Evolutionary conservation across 305 asterid genomes (phyloP), one percentile per base, ranked within the genome.

Genomic region (Rubia balearica): DNA sequence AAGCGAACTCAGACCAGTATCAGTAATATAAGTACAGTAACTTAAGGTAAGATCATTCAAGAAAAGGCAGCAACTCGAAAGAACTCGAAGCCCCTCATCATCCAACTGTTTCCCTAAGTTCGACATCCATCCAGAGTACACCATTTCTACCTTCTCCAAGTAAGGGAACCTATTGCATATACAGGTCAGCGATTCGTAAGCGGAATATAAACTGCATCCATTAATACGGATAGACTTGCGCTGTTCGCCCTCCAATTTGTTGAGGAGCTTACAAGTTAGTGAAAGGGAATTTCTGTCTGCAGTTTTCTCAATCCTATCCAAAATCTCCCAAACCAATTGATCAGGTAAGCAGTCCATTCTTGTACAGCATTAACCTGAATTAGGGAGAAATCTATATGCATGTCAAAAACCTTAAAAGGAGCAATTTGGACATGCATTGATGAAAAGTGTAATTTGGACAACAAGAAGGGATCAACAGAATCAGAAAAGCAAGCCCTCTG

Each of bases 91-190:
- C 46, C 92, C 95, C 65, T 74, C 71, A 66, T 89, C 96, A 64
- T 86, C 95, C 61, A 89, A 74, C 71, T 91, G 97, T 76, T 82
- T 86, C 6, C 97, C 97, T 70, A 84, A 82, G 62, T 77, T 89
- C 41, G 92, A 91, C 96, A 87, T 86, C 96, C 96, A 91, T 72
- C 96, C 97, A 1, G 89, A 81, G 84, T 91, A 89, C 60, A 80
- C 73, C 51, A 91, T 86, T 73, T 91, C 95, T 10, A 91, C 83
- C 74, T 71, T 87, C 46, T 86, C 91, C 82, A 91, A 71, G 75
- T 83, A 81, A 43, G 27, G 79, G 62, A 89, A 91, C 78, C 96
- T 83, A 36, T 76, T 76, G 84, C 95, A 85, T 62, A 91, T 83
- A 61, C 88, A 73, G 40, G 76, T 53, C 76, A 91, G 76, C 27